Evolutionary conservation across 768 basidiomycete genomes (phyloP).

Genomic region (Lactarius pseudohatsudake): DNA sequence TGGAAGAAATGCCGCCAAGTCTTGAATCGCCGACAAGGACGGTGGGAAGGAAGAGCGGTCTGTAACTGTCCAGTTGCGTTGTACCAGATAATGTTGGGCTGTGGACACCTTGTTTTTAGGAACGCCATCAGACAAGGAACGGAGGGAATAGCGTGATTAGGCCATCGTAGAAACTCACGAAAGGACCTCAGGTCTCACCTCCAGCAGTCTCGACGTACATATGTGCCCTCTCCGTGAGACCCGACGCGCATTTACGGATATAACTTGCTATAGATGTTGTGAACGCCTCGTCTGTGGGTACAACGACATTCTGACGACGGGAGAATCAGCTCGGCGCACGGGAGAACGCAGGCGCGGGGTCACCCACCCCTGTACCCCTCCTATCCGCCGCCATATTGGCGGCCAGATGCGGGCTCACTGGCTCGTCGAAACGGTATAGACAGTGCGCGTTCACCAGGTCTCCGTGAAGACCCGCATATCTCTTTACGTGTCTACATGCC

Average conservation of each 20-base stretch:
- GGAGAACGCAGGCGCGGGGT: neutral
- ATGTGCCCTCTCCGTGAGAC: slow-evolving; percentile 40
- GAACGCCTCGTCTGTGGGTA: slow-evolving; percentile 67
- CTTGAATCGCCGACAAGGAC: slow-evolving; percentile 85
- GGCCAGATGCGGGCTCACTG: slow-evolving; percentile 93
- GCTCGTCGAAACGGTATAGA: slow-evolving; percentile 81
- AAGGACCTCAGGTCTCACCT: slow-evolving; percentile 53
- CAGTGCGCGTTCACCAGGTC: slow-evolving; percentile 59
- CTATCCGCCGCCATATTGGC: slow-evolving; percentile 48
- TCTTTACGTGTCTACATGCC: slow-evolving; percentile 59
- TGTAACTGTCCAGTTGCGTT: slow-evolving; percentile 82
- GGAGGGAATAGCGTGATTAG: slow-evolving; percentile 11
- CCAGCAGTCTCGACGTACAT: slow-evolving; percentile 95
- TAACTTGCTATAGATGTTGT: slow-evolving; percentile 62
- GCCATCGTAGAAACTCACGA: slow-evolving; percentile 19
- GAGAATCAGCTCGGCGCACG: slow-evolving; percentile 6
- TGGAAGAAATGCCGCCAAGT: slow-evolving; percentile 92
- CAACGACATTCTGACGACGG: slow-evolving; percentile 14
- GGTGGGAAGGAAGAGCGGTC: slow-evolving; percentile 84
- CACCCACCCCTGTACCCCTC: slow-evolving; percentile 36
- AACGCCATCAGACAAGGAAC: slow-evolving; percentile 16
- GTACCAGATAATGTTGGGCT: slow-evolving; percentile 83
- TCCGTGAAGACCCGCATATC: slow-evolving; percentile 45
- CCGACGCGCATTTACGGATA: slow-evolving; percentile 53
- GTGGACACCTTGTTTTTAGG: slow-evolving; percentile 69